phyloP scores from a whole-genome alignment of 1,284 basidiomycete genomes.

The Phaffia rhodozyma region DNA sequence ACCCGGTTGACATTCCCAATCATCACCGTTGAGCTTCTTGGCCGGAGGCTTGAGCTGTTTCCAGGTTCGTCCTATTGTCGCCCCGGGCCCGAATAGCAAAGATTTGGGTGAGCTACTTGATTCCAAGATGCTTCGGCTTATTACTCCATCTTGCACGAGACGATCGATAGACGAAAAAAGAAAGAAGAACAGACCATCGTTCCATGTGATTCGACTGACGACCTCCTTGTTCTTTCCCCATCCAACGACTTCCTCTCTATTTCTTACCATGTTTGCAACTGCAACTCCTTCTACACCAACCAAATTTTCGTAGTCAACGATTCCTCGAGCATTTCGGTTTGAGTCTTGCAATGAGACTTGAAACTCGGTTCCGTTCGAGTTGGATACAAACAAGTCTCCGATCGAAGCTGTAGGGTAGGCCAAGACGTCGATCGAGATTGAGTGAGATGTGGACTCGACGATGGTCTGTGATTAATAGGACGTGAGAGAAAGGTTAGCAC shows the following conservation, averaged over 20 bases:
- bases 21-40: conserved; percentile 48
- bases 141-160: neutral
- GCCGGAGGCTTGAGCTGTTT: conserved; percentile 52
- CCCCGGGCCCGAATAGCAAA: neutral
- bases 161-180: neutral
- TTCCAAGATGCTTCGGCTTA: neutral
- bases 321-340: conserved; percentile 73
- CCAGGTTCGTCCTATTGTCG: conserved; percentile 56
- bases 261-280: conserved; percentile 73
- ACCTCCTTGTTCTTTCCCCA: conserved; percentile 53
- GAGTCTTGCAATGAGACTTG: conserved; percentile 84
- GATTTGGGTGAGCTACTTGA: neutral
- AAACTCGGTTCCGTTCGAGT: conserved; percentile 89
- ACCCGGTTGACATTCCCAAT: conserved; percentile 49
- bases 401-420: conserved; percentile 58
- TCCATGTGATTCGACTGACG: conserved; percentile 71
- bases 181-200: conserved; percentile 53
- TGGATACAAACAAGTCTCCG: conserved; percentile 87
- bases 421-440: conserved; percentile 85
- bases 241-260: conserved; percentile 66
- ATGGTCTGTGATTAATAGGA: conserved; percentile 64
- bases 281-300: conserved; percentile 90
- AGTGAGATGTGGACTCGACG: conserved; percentile 83
- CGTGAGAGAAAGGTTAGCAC: neutral
- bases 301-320: conserved; percentile 85